These are phyloP conservation scores for Benincasa hispida DNA, from an alignment of 306 rosid genomes.

Conservation along the genomic window DNA sequence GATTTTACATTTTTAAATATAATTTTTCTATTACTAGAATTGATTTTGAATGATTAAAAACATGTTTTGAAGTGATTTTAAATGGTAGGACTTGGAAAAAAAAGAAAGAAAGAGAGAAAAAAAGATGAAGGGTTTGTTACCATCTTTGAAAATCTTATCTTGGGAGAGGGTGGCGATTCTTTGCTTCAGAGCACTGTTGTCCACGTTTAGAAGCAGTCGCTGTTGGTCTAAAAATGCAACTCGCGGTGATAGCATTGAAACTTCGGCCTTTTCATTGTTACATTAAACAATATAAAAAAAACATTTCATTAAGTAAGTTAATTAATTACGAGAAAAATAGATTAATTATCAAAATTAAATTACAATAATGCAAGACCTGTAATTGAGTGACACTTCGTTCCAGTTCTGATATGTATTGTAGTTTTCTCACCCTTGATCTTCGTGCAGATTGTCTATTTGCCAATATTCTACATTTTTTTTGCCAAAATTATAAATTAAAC, in stretches of 20 bases:
- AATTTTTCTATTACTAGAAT: too few species aligned
- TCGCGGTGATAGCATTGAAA: slow-evolving; percentile 73
- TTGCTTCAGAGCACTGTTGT: slow-evolving; percentile 91
- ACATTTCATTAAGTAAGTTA: background rate
- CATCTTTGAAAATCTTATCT: slow-evolving; percentile 95
- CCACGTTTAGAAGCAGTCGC: slow-evolving; percentile 76
- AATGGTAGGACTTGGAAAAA: too few species aligned
- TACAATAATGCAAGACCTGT: slow-evolving; percentile 34
- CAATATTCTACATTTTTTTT: slow-evolving; percentile 44
- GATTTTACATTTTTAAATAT: too few species aligned
- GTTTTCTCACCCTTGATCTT: slow-evolving; percentile 90
- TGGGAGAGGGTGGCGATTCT: slow-evolving; percentile 87
- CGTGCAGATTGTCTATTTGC: slow-evolving; percentile 97
- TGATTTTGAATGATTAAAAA: too few species aligned
- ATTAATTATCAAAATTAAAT: background rate
- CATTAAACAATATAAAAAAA: background rate
- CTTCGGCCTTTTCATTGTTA: slow-evolving; percentile 47
- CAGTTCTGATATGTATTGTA: slow-evolving; percentile 85
- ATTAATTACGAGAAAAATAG: too few species aligned
- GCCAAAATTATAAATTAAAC: background rate
- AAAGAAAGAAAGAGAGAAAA: too few species aligned
- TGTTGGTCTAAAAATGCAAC: slow-evolving; percentile 89
- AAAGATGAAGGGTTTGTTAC: slow-evolving; percentile 11
- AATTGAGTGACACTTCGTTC: slow-evolving; percentile 76
- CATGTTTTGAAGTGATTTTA: too few species aligned